Base-by-base conservation (phyloP, 192 early-diverging fungal genomes). In the Backusella macrospora region DNA sequence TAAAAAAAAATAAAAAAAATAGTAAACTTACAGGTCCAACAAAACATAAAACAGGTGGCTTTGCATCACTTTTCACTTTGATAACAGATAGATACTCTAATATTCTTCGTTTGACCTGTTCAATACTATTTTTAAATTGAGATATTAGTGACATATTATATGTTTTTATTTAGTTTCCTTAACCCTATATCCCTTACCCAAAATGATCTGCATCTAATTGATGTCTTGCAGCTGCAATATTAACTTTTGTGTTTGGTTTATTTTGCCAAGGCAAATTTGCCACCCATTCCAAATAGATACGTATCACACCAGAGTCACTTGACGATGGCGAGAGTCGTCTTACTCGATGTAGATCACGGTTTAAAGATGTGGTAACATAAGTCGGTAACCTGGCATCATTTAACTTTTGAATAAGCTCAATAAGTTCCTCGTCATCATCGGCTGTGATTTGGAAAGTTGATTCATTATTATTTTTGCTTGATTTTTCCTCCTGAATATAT, bases 11-110 rank as follows among this genome's bases (percentile, higher is more conserved):
- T 94, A 87, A n/a, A 80, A 75, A 75, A 34, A 34, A 34, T 34
- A 34, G 2, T 34, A 34, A 34, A 34, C 29, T 73, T 78, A 88
- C 87, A 13, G 88, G 86, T 42, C 92, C 92, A 55, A 89, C 79
- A 49, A 88, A 87, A 70, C 92, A 93, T 46, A 96, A 68, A 64
- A 96, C 94, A 16, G 90, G 90, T 0, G 89, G 91, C 62, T 88
- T 86, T 70, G 93, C 67, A 75, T 88, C 84, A 4, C 77, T 81
- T 48, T 90, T 86, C 43, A 91, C 83, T 74, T 96, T 93, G 12
- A 89, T 77, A 3, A 96, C 92, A 29, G 94, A 90, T 9, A 96
- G 79, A 71, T 92, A 95, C 77, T 96, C 95, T 29, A 96, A 72
- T 48, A 96, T 91, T 45, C 95, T 85, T n/a, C 84, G 89, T 75